Evolutionary conservation across 2,329 filamentous ascomycete genomes (phyloP).

Genomic region (Endoconidiophora polonica): DNA sequence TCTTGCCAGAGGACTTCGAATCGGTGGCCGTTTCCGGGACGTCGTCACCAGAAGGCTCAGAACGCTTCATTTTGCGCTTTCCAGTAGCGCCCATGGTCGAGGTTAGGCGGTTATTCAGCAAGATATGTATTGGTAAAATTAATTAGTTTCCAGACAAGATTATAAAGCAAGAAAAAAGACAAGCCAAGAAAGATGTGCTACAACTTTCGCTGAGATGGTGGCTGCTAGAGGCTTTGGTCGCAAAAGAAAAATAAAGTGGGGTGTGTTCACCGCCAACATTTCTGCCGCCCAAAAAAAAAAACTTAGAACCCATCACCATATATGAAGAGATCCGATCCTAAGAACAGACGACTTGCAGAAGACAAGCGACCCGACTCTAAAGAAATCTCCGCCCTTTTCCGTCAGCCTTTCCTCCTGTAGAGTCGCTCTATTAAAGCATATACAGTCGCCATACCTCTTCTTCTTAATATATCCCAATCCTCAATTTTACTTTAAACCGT

Average conservation of each 20-base stretch:
- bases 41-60: slow-evolving; percentile 3
- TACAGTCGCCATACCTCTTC: background rate
- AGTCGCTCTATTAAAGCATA: slow-evolving; percentile 4
- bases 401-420: background rate
- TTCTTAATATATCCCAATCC: slow-evolving; percentile 2
- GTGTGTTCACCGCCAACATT: slow-evolving; percentile 17
- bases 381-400: background rate
- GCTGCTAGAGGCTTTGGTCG: background rate
- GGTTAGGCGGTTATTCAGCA: background rate
- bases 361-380: background rate
- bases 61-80: slow-evolving; percentile 10
- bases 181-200: background rate
- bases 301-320: slow-evolving; percentile 6
- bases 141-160: background rate
- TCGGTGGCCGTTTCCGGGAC: background rate
- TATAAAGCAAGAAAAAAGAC: background rate
- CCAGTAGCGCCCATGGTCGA: slow-evolving; percentile 5
- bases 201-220: background rate
- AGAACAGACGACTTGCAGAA: background rate
- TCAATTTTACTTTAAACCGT: background rate
- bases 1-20: slow-evolving; percentile 20
- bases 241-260: slow-evolving; percentile 13
- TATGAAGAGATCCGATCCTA: slow-evolving; percentile 10
- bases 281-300: slow-evolving; percentile 15
- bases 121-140: background rate